Base-by-base conservation (phyloP, 495 filamentous ascomycete species). In the Tuber magnatum region DNA sequence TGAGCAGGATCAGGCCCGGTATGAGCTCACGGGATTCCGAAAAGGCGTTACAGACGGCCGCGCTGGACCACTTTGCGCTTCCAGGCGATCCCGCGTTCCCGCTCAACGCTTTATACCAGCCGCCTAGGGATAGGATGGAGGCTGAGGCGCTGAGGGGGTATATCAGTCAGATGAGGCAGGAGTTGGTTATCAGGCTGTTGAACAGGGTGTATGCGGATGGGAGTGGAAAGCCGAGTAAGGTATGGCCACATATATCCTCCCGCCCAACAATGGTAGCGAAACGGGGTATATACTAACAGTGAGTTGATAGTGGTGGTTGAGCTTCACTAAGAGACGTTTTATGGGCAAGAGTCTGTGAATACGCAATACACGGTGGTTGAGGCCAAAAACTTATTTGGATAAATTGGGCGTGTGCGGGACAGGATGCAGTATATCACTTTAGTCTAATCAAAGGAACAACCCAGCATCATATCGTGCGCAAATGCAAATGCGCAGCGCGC, bases 311-410 rank as follows among this genome's bases (percentile, higher is more conserved):
- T 98, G 94, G 92, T 99, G 95, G 95, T 86, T 99, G 79, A 97
- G 94, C 86, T 99, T 97, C 84, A 91, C 92, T 70, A 99, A 98
- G 89, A 90, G 95, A 84, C 97, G 97, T 88, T 99, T 99, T 84
- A 98, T 99, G 96, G 94, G 94, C 82, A 97, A 97, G 88, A 90
- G 89, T 80, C 87, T 94, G 83, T 93, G 86, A 85, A 80, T 42
- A 28, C 8, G 24, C 38, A 20, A 71, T 40, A 32, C 14, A 71
- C 39, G 69, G 24, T 39, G 12, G n/a, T 4, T 16, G 38, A 6
- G 42, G 35, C 16, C 18, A 35, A 39, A 22, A 12, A 71, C 35
- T 65, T 20, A 65, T 65, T 35, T 65, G 14, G 56, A 28, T 20
- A 14, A 65, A 20, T 65, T 65, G 56, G 56, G 16, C 28, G 14